Conservation (phyloP, 495 filamentous ascomycete genomes). For the Immersiella caudata region DNA sequence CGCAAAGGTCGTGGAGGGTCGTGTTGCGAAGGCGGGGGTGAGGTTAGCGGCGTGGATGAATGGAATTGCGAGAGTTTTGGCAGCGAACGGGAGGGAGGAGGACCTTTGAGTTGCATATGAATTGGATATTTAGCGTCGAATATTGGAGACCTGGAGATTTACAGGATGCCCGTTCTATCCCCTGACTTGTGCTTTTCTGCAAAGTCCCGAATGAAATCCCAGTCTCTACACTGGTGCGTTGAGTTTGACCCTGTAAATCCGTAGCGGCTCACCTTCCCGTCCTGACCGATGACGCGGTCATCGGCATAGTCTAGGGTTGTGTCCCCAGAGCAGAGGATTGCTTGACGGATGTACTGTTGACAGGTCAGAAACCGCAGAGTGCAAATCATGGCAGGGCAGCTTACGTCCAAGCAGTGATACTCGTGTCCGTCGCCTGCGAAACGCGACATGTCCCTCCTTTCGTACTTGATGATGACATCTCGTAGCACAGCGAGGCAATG, state of each 20-base stretch:
- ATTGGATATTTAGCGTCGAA: too few species aligned
- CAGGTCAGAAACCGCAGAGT: not conserved
- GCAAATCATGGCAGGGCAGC: constrained; percentile 11
- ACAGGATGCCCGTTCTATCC: constrained; percentile 20
- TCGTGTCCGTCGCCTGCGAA: constrained; percentile 39
- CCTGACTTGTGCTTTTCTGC: constrained; percentile 18
- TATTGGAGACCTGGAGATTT: too few species aligned
- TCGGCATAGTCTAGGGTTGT: constrained; percentile 37
- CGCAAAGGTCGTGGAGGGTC: constrained; percentile 12
- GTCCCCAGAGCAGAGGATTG: constrained; percentile 36
- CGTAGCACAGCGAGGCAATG: constrained; percentile 36
- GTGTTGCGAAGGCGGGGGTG: constrained; percentile 24
- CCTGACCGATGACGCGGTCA: constrained; percentile 18
- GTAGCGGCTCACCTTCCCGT: constrained; percentile 27
- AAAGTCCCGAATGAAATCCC: constrained; percentile 32
- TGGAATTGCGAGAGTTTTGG: constrained; percentile 17
- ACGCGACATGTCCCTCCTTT: constrained; percentile 30
- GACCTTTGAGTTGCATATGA: not conserved
- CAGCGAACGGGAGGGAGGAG: not conserved
- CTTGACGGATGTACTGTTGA: constrained; percentile 31
- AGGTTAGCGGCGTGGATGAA: constrained; percentile 29
- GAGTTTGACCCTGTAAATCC: constrained; percentile 35
- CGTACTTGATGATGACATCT: constrained; percentile 37
- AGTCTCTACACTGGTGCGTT: constrained; percentile 36
- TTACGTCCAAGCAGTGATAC: constrained; percentile 39